Percentiles rank a stretch among this genome's conserved stretches.
Evolutionary conservation across 306 rosid species (phyloP).

Genomic region (Dicorynia guianensis): DNA sequence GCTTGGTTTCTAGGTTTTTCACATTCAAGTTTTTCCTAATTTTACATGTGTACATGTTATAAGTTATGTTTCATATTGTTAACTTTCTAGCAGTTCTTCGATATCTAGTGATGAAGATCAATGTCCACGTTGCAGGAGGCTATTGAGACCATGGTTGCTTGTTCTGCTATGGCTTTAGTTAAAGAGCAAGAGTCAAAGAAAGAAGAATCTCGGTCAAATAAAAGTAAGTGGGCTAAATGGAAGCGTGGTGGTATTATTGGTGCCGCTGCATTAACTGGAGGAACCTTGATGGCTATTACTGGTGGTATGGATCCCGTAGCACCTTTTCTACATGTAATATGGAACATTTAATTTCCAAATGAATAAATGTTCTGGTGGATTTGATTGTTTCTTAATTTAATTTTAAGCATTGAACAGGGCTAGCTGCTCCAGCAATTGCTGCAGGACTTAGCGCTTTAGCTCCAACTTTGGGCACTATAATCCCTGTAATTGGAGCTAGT

Average conservation of each 20-base stretch:
- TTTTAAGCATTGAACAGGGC: constrained; percentile 65
- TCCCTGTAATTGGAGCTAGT: constrained; percentile 89
- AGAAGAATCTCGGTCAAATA: constrained; percentile 59
- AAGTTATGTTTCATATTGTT: constrained; percentile 11
- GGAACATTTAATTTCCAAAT: constrained; percentile 17
- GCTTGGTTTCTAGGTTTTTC: constrained; percentile 31
- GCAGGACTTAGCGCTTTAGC: constrained; percentile 93
- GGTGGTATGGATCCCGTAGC: constrained; percentile 71
- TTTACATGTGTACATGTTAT: constrained; percentile 5
- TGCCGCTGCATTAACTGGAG: constrained; percentile 96
- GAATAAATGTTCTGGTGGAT: constrained; percentile 26
- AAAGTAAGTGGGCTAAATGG: constrained; percentile 78
- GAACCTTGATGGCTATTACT: constrained; percentile 86
- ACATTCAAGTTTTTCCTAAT: constrained; percentile 28
- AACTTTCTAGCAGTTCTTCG: constrained; percentile 15
- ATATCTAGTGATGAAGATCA: constrained; percentile 33
- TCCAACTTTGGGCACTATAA: constrained; percentile 89
- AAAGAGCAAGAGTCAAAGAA: constrained; percentile 61
- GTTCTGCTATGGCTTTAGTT: constrained; percentile 84
- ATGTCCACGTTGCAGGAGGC: constrained; percentile 72
- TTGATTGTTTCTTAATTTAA: constrained; percentile 14
- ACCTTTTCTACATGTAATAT: constrained; percentile 27
- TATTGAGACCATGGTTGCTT: constrained; percentile 90
- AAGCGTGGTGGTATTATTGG: constrained; percentile 97
- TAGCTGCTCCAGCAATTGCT: constrained; percentile 98